These are phyloP conservation scores for Saprolegnia parasitica DNA, from an alignment of 352 stramenopile genomes.

Conservation along the genomic window DNA sequence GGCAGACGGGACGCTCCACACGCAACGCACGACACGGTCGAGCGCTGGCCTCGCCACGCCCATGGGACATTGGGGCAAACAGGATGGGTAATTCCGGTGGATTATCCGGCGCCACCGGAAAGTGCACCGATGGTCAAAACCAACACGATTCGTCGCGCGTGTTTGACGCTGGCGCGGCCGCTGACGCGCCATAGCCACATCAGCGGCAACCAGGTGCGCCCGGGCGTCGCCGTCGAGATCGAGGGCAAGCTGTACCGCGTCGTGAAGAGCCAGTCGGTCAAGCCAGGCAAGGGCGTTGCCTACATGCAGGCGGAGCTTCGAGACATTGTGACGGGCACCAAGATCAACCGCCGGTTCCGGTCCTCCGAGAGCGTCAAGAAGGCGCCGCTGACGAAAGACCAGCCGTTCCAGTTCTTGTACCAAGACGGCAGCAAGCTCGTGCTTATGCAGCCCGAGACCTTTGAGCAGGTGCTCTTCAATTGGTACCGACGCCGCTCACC, in stretches of 20 bases:
- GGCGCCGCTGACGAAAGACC: slow-evolving; percentile 61
- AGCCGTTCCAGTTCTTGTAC: slow-evolving; percentile 82
- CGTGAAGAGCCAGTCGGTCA: slow-evolving; percentile 79
- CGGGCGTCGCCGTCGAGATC: slow-evolving; percentile 78
- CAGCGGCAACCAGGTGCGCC: slow-evolving; percentile 68
- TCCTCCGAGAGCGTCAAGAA: slow-evolving; percentile 76
- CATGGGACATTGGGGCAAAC: neutral
- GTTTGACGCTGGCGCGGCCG: neutral
- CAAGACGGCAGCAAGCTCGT: slow-evolving; percentile 69
- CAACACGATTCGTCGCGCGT: neutral
- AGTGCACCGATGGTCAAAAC: neutral
- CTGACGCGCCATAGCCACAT: slow-evolving; percentile 11
- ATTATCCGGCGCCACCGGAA: neutral
- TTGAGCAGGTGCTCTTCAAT: slow-evolving; percentile 57
- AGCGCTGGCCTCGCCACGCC: too few species aligned
- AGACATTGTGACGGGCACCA: slow-evolving; percentile 82
- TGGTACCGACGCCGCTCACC: neutral
- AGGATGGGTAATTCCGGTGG: neutral
- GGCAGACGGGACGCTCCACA: too few species aligned
- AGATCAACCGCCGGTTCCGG: slow-evolving; percentile 78
- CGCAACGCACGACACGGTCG: too few species aligned
- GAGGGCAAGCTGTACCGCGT: slow-evolving; percentile 82
- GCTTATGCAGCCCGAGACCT: slow-evolving; percentile 77
- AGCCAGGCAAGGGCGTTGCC: slow-evolving; percentile 76
- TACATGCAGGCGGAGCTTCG: slow-evolving; percentile 80